A percentile compares a stretch with the other conserved stretches of the same genome.
These are phyloP conservation scores for Monosporascus sp. DNA, from an alignment of 2,329 filamentous ascomycete genomes.

Conservation along the genomic window DNA sequence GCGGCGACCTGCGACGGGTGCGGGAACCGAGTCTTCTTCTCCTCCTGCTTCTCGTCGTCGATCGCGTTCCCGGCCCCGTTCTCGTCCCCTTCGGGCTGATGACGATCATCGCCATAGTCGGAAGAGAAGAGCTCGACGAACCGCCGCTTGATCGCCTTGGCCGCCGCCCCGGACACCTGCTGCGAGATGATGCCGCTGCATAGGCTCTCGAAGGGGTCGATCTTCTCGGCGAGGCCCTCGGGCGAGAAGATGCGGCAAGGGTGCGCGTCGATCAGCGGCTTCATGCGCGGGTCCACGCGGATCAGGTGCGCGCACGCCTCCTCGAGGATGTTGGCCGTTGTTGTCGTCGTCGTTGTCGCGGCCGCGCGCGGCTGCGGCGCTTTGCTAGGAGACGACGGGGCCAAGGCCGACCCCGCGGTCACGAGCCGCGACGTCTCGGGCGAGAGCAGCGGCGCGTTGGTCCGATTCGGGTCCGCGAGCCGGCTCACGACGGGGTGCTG, in stretches of 20 bases:
- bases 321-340: slow-evolving; percentile 68
- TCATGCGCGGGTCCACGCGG: slow-evolving; percentile 65
- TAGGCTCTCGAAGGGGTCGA: slow-evolving; percentile 84
- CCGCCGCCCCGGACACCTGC: slow-evolving; percentile 91
- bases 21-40: slow-evolving; percentile 52
- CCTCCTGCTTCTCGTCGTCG: slow-evolving; percentile 1
- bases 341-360: slow-evolving; percentile 39
- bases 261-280: slow-evolving; percentile 66
- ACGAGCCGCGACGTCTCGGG: slow-evolving; percentile 63
- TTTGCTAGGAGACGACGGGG: slow-evolving; percentile 43
- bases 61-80: slow-evolving; percentile 14
- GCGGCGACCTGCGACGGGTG: slow-evolving; percentile 66
- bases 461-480: slow-evolving; percentile 57
- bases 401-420: slow-evolving; percentile 42
- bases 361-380: slow-evolving; percentile 20
- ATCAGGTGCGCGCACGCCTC: slow-evolving; percentile 73
- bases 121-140: slow-evolving; percentile 68
- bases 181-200: slow-evolving; percentile 89
- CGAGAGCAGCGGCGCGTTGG: slow-evolving; percentile 68
- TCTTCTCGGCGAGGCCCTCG: slow-evolving; percentile 72
- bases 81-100: slow-evolving; percentile 3
- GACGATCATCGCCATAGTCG: slow-evolving; percentile 23
- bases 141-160: slow-evolving; percentile 79
- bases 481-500: slow-evolving; percentile 42
- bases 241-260: slow-evolving; percentile 76